A percentile compares a stretch with the other conserved stretches of the same genome.
These are phyloP conservation scores for Bretschneidera sinensis DNA, from an alignment of 345 rosid species.

Conservation along the genomic window DNA sequence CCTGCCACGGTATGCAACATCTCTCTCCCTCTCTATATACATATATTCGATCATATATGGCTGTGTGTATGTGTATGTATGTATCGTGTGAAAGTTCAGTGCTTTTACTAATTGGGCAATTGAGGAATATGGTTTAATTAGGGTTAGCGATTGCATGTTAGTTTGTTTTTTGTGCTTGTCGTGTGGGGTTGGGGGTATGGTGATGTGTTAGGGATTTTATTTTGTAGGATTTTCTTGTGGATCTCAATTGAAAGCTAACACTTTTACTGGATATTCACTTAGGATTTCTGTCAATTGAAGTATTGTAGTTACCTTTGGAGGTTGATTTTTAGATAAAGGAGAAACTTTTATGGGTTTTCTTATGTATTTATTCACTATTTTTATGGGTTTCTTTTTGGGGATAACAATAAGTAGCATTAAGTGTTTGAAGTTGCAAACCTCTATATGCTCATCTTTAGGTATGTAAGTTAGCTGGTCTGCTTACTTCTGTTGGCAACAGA, in stretches of 20 bases:
- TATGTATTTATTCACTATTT: too few species aligned
- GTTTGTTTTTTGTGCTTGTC: neutral
- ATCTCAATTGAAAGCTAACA: neutral
- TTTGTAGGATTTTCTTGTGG: neutral
- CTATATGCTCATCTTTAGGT: neutral
- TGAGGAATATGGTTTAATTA: neutral
- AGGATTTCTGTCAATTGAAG: neutral
- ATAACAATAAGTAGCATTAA: too few species aligned
- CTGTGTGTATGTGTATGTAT: neutral
- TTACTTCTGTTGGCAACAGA: neutral
- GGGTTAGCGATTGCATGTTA: constrained; percentile 14
- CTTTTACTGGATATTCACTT: too few species aligned
- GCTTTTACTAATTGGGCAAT: neutral
- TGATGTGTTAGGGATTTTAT: neutral
- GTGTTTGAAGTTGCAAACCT: too few species aligned
- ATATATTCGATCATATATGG: neutral
- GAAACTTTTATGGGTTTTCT: neutral
- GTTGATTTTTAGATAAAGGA: neutral
- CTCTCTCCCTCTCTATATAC: constrained; percentile 2
- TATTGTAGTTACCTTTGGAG: neutral
- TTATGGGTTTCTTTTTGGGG: neutral
- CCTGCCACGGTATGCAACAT: constrained; percentile 70
- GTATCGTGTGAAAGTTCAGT: neutral
- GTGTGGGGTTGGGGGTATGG: neutral
- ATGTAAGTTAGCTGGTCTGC: neutral